Conservation (phyloP, 2,329 filamentous ascomycete species). For the Aspergillus vadensis region DNA sequence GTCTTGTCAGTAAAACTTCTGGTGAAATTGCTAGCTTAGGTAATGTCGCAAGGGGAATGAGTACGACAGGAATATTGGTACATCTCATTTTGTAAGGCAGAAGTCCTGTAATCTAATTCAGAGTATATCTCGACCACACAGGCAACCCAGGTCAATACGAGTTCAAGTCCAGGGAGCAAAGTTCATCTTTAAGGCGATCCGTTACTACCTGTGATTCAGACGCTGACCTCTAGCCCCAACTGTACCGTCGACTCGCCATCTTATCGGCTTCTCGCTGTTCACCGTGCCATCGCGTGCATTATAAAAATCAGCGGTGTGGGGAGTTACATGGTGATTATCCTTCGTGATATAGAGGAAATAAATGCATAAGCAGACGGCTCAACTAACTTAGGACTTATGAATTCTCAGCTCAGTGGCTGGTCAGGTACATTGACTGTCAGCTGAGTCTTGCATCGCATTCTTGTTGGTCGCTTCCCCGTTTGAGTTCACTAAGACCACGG, state of each 20-base stretch:
- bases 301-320: conserved; percentile 26
- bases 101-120: conserved; percentile 2
- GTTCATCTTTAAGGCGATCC: conserved; percentile 19
- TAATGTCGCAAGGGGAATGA: too few relatives aligned
- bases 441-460: too few relatives aligned
- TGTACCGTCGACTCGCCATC: conserved; percentile 36
- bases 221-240: conserved; percentile 26
- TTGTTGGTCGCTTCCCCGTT: conserved; percentile 47
- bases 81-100: too few relatives aligned
- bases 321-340: conserved; percentile 25
- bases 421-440: too few relatives aligned
- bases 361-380: conserved; percentile 5
- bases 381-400: too few relatives aligned
- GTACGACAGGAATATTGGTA: too few relatives aligned
- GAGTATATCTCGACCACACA: conserved; percentile 24
- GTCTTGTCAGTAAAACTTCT: too few relatives aligned
- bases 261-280: conserved; percentile 27
- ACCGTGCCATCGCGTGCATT: conserved; percentile 31
- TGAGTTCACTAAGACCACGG: conserved; percentile 49
- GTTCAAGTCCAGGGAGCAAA: conserved; percentile 21
- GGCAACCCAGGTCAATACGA: conserved; percentile 19
- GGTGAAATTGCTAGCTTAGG: too few relatives aligned
- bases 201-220: conserved; percentile 25
- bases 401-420: too few relatives aligned
- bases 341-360: conserved; percentile 24